Evolutionary conservation across 2,329 filamentous ascomycete genomes (phyloP).

Genomic region (Colletotrichum sp.): DNA sequence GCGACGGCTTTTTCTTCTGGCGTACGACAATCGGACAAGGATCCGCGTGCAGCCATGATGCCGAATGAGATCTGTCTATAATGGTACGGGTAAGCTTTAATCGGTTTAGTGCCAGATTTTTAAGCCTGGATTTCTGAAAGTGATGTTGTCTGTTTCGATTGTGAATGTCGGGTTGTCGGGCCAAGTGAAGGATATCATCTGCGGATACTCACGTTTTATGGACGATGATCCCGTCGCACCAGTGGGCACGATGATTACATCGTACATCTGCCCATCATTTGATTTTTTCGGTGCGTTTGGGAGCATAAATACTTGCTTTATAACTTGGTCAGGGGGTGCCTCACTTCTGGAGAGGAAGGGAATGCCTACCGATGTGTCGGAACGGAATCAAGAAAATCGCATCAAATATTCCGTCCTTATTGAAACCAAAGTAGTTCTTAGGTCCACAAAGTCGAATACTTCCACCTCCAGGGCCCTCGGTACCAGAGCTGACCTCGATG

Average conservation of each 20-base stretch:
- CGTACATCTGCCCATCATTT: too few species aligned
- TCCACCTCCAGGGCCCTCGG: too few species aligned
- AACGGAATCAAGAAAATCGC: too few species aligned
- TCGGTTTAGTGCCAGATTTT: accelerated
- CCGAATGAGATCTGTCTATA: background rate
- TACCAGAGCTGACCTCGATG: too few species aligned
- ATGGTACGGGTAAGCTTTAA: background rate
- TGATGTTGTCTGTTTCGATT: background rate
- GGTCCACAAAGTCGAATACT: too few species aligned
- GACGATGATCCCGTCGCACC: background rate
- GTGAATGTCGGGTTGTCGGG: background rate
- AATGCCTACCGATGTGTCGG: too few species aligned
- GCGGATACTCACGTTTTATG: background rate
- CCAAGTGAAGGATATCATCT: background rate
- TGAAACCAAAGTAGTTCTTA: too few species aligned
- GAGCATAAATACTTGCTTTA: background rate
- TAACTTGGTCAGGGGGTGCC: too few species aligned
- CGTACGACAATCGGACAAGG: background rate
- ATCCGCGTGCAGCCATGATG: background rate
- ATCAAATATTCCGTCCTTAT: too few species aligned
- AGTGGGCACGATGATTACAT: background rate
- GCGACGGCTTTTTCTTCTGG: background rate
- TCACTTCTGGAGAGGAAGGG: too few species aligned
- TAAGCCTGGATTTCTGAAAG: background rate
- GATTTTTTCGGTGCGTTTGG: too few species aligned